Conservation (phyloP, 495 filamentous ascomycete genomes). For the Penicillium ucsense region DNA sequence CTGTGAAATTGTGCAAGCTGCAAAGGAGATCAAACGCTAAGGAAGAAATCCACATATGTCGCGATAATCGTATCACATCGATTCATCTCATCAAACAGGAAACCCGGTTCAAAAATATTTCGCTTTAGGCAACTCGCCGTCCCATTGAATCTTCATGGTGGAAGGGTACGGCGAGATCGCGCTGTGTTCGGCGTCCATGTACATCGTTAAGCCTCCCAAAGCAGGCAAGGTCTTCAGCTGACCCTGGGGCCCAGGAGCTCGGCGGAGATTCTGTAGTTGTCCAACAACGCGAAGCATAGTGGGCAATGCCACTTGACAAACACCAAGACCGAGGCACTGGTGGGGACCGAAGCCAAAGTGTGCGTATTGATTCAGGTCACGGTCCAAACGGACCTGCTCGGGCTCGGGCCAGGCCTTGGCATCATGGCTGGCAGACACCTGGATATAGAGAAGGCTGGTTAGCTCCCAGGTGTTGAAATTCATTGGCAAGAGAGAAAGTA, state of each 20-base stretch:
- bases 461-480: not conserved
- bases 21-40: too few relatives aligned
- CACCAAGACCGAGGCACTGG: conserved; percentile 46
- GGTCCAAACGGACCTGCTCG: conserved; percentile 49
- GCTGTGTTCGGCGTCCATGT: conserved; percentile 63
- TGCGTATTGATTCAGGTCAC: conserved; percentile 53
- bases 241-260: conserved; percentile 56
- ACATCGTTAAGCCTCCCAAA: conserved; percentile 48
- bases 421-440: conserved; percentile 47
- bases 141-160: conserved; percentile 46
- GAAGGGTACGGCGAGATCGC: conserved; percentile 61
- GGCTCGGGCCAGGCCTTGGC: conserved; percentile 55
- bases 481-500: not conserved
- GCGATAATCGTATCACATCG: too few relatives aligned
- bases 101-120: too few relatives aligned
- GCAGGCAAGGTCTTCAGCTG: conserved; percentile 54
- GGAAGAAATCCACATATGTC: too few relatives aligned
- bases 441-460: not conserved
- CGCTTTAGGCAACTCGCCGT: conserved; percentile 27
- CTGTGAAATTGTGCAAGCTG: too few relatives aligned
- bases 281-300: conserved; percentile 52
- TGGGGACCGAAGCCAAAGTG: conserved; percentile 55
- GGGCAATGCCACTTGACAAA: conserved; percentile 47
- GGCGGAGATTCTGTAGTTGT: conserved; percentile 45
- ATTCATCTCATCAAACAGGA: too few relatives aligned